Percentiles rank a stretch among this genome's conserved stretches.
Conservation (phyloP, 306 rosid species). For the Pterocarpus santalinus region DNA sequence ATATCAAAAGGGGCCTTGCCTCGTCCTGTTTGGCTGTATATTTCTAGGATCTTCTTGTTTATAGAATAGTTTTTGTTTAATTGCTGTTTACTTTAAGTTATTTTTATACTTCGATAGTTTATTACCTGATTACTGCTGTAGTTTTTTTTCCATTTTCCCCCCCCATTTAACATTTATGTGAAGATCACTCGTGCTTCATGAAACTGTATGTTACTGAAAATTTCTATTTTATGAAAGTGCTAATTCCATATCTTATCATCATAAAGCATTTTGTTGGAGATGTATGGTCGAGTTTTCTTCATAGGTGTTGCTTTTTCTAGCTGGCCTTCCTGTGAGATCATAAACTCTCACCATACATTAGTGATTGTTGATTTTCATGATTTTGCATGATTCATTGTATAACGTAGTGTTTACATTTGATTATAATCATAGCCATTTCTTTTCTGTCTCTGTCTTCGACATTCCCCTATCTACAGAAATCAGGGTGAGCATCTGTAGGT, state of each 20-base stretch:
- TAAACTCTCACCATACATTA: not conserved
- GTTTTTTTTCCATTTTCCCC: not conserved
- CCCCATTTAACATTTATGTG: constrained; percentile 7
- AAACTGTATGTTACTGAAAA: not conserved
- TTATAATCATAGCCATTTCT: too few relatives aligned
- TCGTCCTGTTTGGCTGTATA: constrained; percentile 23
- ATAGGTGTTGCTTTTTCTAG: constrained; percentile 6
- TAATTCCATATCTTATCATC: constrained; percentile 14
- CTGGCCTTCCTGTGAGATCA: not conserved
- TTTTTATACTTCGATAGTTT: not conserved
- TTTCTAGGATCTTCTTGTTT: constrained; percentile 37
- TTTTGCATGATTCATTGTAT: not conserved
- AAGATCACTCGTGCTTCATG: not conserved
- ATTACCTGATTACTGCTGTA: not conserved
- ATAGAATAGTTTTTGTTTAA: constrained; percentile 16
- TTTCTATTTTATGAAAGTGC: not conserved
- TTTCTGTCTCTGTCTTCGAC: too few relatives aligned
- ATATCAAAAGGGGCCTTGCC: constrained; percentile 46
- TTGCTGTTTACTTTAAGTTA: constrained; percentile 1
- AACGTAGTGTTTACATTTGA: too few relatives aligned
- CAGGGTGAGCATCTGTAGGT: too few relatives aligned
- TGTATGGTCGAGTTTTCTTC: not conserved
- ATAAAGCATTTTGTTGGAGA: not conserved
- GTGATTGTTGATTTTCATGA: constrained; percentile 28
- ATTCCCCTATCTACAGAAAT: too few relatives aligned